Base-by-base conservation (phyloP, 768 basidiomycete species). In the Dictyophora rubrovolvata region DNA sequence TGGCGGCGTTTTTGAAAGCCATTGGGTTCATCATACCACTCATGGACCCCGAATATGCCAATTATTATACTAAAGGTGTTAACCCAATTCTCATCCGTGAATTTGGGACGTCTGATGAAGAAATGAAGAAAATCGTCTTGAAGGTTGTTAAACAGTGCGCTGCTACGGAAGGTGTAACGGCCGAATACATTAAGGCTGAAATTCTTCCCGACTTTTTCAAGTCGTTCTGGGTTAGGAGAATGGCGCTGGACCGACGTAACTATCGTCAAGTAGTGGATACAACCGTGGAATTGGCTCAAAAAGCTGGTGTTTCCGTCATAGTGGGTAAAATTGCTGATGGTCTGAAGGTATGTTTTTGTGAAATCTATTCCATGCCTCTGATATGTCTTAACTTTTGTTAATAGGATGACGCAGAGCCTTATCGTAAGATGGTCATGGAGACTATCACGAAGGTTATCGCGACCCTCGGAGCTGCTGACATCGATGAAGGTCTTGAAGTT, bases 391-490 rank as follows among this genome's bases (percentile, higher is more conserved):
- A 49, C 14, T 20, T 12, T 0, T 17, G 16, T 50, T 42, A 21
- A 17, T 34, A 66, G 65, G 87, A 89, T 67, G 87, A 88, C 69
- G 85, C 87, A 14, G 90, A 93, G 71, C 90, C 89, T 4, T 93
- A 91, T 73, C 77, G 93, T 63, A 98, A 98, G 80, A 99, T 99
- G 96, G 93, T 96, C 52, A 99, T 99, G 96, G 96, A 99, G 75
- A 98, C 96, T 0, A 96, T 98, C 65, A 97, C 93, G 20, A 95
- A 96, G 70, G 96, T 99, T 51, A 79, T 99, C 53, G 85, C 87
- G 16, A 89, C 86, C 6, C 82, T 95, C 1, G 94, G 96, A 54
- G 94, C 95, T n/a, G 90, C 95, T 0, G 95, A 98, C 68, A 89
- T 98, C 53, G 96, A 98, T 67, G 95, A 98, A 72, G 80, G 94